Evolutionary conservation across 139 green algal genomes (phyloP).

Genomic region (Chlamydomonas sp.): DNA sequence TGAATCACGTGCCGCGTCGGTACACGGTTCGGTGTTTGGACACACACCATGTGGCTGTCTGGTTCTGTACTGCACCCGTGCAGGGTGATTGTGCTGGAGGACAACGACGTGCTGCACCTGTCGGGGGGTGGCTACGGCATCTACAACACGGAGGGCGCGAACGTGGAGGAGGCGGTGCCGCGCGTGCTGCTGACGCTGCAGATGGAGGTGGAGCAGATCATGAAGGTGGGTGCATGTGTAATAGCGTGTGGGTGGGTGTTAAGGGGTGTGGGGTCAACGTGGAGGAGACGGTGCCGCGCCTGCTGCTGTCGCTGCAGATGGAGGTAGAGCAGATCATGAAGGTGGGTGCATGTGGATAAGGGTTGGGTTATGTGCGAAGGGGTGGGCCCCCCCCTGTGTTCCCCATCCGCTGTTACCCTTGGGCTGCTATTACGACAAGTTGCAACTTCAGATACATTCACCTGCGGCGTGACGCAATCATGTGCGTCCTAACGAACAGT

Average conservation of each 20-base stretch:
- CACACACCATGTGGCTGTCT: neutral
- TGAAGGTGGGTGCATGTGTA: slow-evolving; percentile 75
- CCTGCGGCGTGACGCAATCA: neutral
- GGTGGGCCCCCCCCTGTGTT: neutral
- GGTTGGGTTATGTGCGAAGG: too few species aligned
- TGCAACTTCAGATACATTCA: too few species aligned
- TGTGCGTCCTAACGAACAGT: neutral
- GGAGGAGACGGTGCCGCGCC: slow-evolving; percentile 74
- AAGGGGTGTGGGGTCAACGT: slow-evolving; percentile 51
- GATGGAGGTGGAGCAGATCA: slow-evolving; percentile 95
- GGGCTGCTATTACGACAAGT: too few species aligned
- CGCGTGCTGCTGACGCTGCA: slow-evolving; percentile 88
- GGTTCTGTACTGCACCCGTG: neutral
- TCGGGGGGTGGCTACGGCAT: slow-evolving; percentile 74
- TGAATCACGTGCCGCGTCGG: too few species aligned
- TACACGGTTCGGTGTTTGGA: too few species aligned
- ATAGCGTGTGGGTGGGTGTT: neutral
- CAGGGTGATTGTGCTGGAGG: slow-evolving; percentile 85
- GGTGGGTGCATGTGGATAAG: slow-evolving; percentile 28
- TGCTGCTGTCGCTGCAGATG: slow-evolving; percentile 90
- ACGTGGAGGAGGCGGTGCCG: slow-evolving; percentile 60
- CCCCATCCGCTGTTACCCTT: too few species aligned
- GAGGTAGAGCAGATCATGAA: slow-evolving; percentile 99
- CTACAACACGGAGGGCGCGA: slow-evolving; percentile 73
- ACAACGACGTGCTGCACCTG: slow-evolving; percentile 95